Evolutionary conservation across 1,139 yeast species (phyloP), one percentile per base, ranked within the genome.

Genomic region (Sugiyamaella paludigena): DNA sequence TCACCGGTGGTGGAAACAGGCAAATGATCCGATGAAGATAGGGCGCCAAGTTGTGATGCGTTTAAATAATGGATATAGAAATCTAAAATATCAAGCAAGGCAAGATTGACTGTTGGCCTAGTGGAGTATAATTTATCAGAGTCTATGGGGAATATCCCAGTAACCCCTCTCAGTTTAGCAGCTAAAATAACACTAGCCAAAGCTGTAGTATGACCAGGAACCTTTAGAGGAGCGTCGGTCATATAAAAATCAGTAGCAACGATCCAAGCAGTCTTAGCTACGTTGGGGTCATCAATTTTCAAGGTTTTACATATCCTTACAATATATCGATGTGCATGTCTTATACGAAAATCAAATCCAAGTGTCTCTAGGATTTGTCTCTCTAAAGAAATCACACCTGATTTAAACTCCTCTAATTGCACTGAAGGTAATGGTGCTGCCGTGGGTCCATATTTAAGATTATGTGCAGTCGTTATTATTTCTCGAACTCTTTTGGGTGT

Each of bases 151-250:
- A 56, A 56, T 7, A 63, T 54, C n/a, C 51, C 34, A 24, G 32
- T 50, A 3, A 54, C 54, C 29, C 58, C 58, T 37, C 45, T 47
- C 24, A 78, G 57, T 45, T 76, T 75, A 10, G 72, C 68, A 3
- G 86, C 79, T 33, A 82, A 61, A 37, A 72, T 71, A 27, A 83
- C 68, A 29, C 82, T 78, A 1, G 91, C 87, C 49, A 88, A 65
- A 0, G 97, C 94, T 40, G 85, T 80, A 36, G 86, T 78, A 64
- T 89, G 95, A 1, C 91, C 84, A 0, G 98, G 95, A 12, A 80
- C 76, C 62, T 80, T 82, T 35, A 92, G 68, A 13, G 83, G 78
- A 15, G 85, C 74, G 34, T 86, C 87, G 1, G 96, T 82, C 48
- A 83, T 78, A 64, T 84, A 81, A 11, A 84, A 74, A 63, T 92